Conservation (phyloP, 2,329 filamentous ascomycete species). For the Clarireedia homoeocarpa region DNA sequence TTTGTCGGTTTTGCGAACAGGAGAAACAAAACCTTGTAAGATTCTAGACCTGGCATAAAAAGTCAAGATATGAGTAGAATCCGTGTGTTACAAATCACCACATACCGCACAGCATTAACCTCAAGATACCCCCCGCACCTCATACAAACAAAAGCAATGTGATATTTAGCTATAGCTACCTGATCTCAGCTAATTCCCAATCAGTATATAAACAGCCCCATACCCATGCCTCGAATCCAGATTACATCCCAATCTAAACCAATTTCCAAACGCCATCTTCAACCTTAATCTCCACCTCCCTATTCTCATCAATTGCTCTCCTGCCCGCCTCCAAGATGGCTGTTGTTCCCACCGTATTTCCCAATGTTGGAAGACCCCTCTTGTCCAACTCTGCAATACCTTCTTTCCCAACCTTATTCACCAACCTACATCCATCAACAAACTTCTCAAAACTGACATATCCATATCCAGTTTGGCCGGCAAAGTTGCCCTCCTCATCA, state of each 20-base stretch:
- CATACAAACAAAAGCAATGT: no score
- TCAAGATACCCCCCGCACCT: no score
- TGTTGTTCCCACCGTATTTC: slow-evolving; percentile 85
- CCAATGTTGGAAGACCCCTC: slow-evolving; percentile 74
- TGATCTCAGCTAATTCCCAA: no score
- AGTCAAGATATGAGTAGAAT: no score
- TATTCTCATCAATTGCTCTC: slow-evolving; percentile 73
- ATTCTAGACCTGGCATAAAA: no score
- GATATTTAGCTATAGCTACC: no score
- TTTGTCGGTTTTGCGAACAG: no score
- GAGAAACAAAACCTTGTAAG: no score
- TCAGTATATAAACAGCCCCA: not conserved
- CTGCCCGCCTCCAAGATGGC: slow-evolving; percentile 86
- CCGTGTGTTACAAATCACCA: no score
- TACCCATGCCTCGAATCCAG: not conserved
- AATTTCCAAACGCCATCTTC: slow-evolving; percentile 62
- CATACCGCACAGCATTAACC: no score
- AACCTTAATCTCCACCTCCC: slow-evolving; percentile 67
- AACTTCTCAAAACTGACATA: slow-evolving; percentile 97
- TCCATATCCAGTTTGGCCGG: slow-evolving; percentile 83
- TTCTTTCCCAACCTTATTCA: slow-evolving; percentile 67
- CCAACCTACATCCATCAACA: slow-evolving; percentile 71
- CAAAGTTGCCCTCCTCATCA: slow-evolving; percentile 91
- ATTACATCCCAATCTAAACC: slow-evolving; percentile 23
- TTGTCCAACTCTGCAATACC: slow-evolving; percentile 71